Conservation (phyloP, 805 yeast species). For the Lipomyces starkeyi region DNA sequence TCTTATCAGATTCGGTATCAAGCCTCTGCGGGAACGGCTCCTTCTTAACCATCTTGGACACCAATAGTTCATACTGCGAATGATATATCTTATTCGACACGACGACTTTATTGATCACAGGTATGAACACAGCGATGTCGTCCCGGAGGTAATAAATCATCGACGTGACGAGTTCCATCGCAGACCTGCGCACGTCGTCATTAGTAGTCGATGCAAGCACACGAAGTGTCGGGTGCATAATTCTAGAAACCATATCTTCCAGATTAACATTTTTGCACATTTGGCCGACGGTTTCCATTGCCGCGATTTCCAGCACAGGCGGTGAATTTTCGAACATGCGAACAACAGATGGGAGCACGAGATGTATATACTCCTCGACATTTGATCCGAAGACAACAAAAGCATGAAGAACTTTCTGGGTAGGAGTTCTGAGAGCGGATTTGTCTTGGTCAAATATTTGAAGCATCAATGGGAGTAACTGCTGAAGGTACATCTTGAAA, state of each 20-base stretch:
- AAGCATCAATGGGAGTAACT: slow-evolving; percentile 74
- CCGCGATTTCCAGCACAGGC: slow-evolving; percentile 64
- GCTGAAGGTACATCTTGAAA: slow-evolving; percentile 81
- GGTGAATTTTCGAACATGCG: slow-evolving; percentile 71
- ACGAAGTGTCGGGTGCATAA: slow-evolving; percentile 83
- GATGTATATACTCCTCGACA: slow-evolving; percentile 85
- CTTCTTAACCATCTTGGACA: slow-evolving; percentile 74
- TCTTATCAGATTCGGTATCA: slow-evolving; percentile 63
- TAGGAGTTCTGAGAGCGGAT: slow-evolving; percentile 55
- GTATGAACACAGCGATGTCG: slow-evolving; percentile 85
- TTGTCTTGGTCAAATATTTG: slow-evolving; percentile 73
- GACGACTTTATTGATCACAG: slow-evolving; percentile 68
- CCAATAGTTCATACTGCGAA: slow-evolving; percentile 78
- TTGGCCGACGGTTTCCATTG: slow-evolving; percentile 83
- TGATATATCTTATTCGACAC: slow-evolving; percentile 70
- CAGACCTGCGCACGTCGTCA: slow-evolving; percentile 66
- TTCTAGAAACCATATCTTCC: slow-evolving; percentile 87
- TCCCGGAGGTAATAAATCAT: slow-evolving; percentile 79
- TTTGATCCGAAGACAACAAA: slow-evolving; percentile 86
- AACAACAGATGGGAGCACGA: slow-evolving; percentile 85
- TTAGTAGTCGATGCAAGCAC: slow-evolving; percentile 56
- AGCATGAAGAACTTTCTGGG: slow-evolving; percentile 73
- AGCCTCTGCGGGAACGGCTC: slow-evolving; percentile 85
- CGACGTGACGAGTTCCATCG: slow-evolving; percentile 78
- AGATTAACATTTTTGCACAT: slow-evolving; percentile 73